phyloP scores from a whole-genome alignment of 2,329 filamentous ascomycete genomes.

The Curvularia sp. region DNA sequence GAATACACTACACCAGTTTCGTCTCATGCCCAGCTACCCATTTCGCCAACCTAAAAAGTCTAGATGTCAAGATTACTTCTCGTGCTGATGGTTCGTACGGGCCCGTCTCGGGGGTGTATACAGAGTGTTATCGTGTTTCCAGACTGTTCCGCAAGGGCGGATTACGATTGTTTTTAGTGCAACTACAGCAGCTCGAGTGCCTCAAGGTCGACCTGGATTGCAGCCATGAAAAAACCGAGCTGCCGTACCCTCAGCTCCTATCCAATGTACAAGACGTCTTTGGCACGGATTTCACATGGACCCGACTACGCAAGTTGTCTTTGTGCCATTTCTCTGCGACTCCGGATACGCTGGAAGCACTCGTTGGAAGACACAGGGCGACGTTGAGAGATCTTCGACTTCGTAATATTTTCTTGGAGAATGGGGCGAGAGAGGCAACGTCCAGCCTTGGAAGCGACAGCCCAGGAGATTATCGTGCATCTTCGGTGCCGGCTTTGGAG shows the following conservation, averaged over 20 bases:
- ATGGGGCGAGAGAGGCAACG: background rate
- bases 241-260: background rate
- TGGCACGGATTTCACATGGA: conserved; percentile 3
- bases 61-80: conserved; percentile 5
- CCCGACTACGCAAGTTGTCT: conserved; percentile 17
- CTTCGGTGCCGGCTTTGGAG: background rate
- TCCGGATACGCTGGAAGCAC: conserved; percentile 3
- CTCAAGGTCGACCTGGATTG: conserved; percentile 13
- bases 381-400: conserved; percentile 23
- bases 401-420: background rate
- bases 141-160: background rate
- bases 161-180: background rate
- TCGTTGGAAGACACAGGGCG: conserved; percentile 15
- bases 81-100: background rate
- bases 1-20: conserved; percentile 1
- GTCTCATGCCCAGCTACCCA: background rate
- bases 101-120: too few species aligned
- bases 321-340: conserved; percentile 15
- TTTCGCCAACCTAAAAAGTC: conserved; percentile 5
- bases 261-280: background rate
- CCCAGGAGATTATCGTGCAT: background rate
- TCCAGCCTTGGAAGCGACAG: background rate
- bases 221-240: too few species aligned
- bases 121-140: background rate
- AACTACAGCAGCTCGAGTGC: conserved; percentile 7